These are phyloP conservation scores for Coemansia sp. DNA, from an alignment of 192 early-diverging fungal genomes.

Conservation along the genomic window DNA sequence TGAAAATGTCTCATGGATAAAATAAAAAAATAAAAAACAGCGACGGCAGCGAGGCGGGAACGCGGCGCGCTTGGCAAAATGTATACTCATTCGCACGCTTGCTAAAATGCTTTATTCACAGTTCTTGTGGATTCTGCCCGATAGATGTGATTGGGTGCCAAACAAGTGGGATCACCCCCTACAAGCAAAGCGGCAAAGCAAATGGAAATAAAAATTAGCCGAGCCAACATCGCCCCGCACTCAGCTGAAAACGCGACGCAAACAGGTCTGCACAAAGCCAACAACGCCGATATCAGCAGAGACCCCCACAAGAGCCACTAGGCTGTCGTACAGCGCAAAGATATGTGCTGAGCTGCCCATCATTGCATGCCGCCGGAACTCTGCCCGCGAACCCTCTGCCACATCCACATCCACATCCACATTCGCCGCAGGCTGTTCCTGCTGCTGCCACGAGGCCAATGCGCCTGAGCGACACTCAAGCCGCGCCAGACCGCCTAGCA, in stretches of 20 bases:
- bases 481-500: conserved; percentile 25
- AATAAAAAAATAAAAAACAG: too few species aligned
- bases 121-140: too few species aligned
- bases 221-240: conserved; percentile 19
- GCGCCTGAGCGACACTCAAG: conserved; percentile 17
- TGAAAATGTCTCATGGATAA: too few species aligned
- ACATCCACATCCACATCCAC: background rate
- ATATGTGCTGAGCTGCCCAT: conserved; percentile 17
- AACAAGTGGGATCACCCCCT: too few species aligned
- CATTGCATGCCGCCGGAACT: background rate
- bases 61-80: too few species aligned
- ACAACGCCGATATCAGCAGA: conserved; percentile 4
- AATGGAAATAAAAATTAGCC: conserved; percentile 18
- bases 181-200: background rate
- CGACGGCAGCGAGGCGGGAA: too few species aligned
- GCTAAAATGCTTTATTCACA: too few species aligned
- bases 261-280: conserved; percentile 21
- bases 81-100: too few species aligned
- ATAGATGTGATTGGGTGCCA: background rate
- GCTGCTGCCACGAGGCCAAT: background rate
- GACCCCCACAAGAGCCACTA: conserved; percentile 27
- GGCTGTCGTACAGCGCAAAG: conserved; percentile 24
- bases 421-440: too few species aligned
- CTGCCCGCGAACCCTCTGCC: background rate
- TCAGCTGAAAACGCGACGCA: conserved; percentile 18